Evolutionary conservation across 441 rosid species (phyloP), one percentile per base, ranked within the genome.

Genomic region (Euphorbia celastroides): DNA sequence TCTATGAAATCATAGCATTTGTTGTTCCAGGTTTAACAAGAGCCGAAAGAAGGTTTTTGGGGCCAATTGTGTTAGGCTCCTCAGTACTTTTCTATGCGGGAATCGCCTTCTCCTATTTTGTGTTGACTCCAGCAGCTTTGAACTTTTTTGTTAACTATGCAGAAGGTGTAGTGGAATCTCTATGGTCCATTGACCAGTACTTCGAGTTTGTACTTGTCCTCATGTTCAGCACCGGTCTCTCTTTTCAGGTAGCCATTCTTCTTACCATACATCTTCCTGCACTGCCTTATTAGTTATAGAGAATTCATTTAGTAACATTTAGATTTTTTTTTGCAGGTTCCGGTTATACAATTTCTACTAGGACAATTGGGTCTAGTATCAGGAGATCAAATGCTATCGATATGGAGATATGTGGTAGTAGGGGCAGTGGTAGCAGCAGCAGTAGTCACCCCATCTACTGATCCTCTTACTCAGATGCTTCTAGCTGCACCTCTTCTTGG

Each of bases 181-280:
- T 93, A 57, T 93, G 97, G 98, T 93, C 98, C 71, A 93, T 93
- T 64, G 98, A 93, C 79, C 98, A 88, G 72, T 93, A 93, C 87
- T 93, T 90, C 27, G 97, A 88, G 88, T 90, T 93, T 74, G 96
- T 93, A 36, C 90, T 93, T 25, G 94, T 93, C 67, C 97, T 93
- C 68, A 87, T 93, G 97, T 93, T 93, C 90, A 90, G 98, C 85
- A 93, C 98, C 2, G 98, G 97, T 69, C 75, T 93, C 64, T 93
- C 98, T 75, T 93, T 93, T 74, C 98, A 93, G 97, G 97, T 88
- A 83, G 74, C 50, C 30, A 1, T 71, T 62, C 9, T 62, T 26
- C 17, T n/a, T 10, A 17, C 26, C 19, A 13, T 30, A 23, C 44
- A 8, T 34, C 34, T 12, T 14, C 27, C 13, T n/a, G 31, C 65